Evolutionary conservation across 164 flowering plant species (phyloP).

Genomic region (Magnolia officinalis): DNA sequence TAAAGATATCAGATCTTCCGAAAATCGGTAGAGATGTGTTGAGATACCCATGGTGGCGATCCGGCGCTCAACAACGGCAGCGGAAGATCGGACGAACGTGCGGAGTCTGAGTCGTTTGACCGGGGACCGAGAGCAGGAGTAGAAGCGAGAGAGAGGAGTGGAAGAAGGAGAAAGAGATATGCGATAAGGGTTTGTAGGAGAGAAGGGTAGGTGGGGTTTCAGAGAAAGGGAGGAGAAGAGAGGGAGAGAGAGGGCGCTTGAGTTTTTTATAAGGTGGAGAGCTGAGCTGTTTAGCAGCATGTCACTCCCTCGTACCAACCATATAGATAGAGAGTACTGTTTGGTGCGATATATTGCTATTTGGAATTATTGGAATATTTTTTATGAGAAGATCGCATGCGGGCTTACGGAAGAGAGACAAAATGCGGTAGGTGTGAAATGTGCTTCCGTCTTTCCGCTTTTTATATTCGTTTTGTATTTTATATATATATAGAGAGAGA

Average conservation of each 20-base stretch:
- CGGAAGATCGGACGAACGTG: constrained; percentile 46
- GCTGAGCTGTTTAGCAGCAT: not conserved
- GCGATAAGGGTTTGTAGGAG: not conserved
- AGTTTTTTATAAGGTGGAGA: not conserved
- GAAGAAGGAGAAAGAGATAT: constrained; percentile 3
- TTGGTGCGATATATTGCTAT: not conserved
- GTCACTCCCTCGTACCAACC: not conserved
- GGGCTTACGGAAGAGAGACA: not conserved
- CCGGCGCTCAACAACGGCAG: constrained; percentile 45
- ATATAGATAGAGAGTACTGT: not conserved
- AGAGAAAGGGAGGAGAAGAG: not conserved
- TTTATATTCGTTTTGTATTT: not conserved
- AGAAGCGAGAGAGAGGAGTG: not conserved
- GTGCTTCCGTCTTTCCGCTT: not conserved
- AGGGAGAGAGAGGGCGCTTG: not conserved
- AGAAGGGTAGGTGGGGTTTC: not conserved
- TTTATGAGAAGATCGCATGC: not conserved
- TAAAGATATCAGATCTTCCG: not conserved
- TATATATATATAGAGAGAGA: too few species aligned
- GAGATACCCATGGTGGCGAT: constrained; percentile 70
- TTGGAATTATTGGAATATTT: not conserved
- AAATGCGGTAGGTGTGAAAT: not conserved
- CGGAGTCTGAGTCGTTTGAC: constrained; percentile 22
- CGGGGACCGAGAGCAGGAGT: constrained; percentile 40
- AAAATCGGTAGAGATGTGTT: not conserved